Conservation (phyloP, 345 rosid species). For the Eucalyptus pauciflora region DNA sequence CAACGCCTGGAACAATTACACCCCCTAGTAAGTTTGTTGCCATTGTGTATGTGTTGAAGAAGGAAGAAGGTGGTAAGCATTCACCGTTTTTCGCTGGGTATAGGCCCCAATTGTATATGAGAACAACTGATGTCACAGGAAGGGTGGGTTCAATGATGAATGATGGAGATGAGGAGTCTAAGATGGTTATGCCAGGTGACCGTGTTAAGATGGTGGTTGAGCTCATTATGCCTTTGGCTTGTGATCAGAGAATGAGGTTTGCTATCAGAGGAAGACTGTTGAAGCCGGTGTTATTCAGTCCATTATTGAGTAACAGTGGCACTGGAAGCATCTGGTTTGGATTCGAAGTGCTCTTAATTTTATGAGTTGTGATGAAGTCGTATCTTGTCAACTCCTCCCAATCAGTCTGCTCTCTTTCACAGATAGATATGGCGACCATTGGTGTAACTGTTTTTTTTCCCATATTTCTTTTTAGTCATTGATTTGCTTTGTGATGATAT, state of each 20-base stretch:
- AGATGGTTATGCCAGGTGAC: constrained; percentile 99
- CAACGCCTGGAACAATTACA: constrained; percentile 75
- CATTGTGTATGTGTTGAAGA: constrained; percentile 86
- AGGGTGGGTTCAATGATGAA: constrained; percentile 69
- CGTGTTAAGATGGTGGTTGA: constrained; percentile 90
- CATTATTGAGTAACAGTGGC: constrained; percentile 36
- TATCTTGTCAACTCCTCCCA: not conserved
- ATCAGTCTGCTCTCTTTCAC: not conserved
- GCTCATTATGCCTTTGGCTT: constrained; percentile 87
- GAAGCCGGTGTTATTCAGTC: constrained; percentile 94
- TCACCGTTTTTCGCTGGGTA: constrained; percentile 85
- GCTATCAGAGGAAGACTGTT: constrained; percentile 89
- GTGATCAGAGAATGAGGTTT: constrained; percentile 94
- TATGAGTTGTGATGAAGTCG: not conserved
- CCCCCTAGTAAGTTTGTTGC: constrained; percentile 72
- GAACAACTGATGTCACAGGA: constrained; percentile 94
- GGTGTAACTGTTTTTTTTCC: not conserved
- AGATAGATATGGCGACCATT: not conserved
- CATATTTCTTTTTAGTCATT: not conserved
- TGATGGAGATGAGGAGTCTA: constrained; percentile 87
- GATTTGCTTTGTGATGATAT: not conserved
- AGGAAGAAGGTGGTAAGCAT: constrained; percentile 97
- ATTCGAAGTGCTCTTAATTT: constrained; percentile 5
- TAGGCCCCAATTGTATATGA: constrained; percentile 93
- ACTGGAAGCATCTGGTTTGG: not conserved